Conservation (phyloP, 208 protist species). For the Trypanosomatidae sp. region DNA sequence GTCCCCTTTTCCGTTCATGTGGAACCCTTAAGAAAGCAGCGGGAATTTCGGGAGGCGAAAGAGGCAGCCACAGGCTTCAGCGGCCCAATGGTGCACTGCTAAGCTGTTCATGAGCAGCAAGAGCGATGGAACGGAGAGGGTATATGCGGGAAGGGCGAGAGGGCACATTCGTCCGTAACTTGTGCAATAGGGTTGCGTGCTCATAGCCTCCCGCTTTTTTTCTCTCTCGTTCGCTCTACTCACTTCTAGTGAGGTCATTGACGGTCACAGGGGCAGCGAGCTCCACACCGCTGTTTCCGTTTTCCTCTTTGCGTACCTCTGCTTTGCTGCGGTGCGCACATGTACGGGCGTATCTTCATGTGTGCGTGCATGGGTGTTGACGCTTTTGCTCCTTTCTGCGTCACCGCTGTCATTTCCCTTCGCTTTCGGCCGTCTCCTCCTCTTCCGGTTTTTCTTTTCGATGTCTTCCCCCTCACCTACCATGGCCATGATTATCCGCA, state of each 20-base stretch:
- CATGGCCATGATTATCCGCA: not conserved
- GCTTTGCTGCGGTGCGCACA: too few species aligned
- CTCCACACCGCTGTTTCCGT: not conserved
- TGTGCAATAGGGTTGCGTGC: not conserved
- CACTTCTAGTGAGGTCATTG: not conserved
- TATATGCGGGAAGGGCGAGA: not conserved
- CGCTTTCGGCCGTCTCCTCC: not conserved
- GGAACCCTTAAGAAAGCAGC: not conserved
- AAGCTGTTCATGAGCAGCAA: not conserved
- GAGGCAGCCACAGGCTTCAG: not conserved
- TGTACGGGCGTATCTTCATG: not conserved
- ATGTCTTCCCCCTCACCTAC: not conserved
- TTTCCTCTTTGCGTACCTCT: not conserved
- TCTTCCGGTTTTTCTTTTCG: not conserved
- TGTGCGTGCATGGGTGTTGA: not conserved
- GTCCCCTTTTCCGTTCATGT: not conserved
- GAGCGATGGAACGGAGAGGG: not conserved
- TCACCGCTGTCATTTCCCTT: not conserved
- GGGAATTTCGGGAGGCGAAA: not conserved
- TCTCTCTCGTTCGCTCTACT: not conserved
- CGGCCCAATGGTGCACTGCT: too few species aligned
- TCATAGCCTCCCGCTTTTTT: not conserved
- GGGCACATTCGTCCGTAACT: not conserved
- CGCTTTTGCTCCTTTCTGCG: not conserved
- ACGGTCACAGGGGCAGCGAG: not conserved